Base-by-base conservation (phyloP, 2,329 filamentous ascomycete species). In the Fusarium sp. region DNA sequence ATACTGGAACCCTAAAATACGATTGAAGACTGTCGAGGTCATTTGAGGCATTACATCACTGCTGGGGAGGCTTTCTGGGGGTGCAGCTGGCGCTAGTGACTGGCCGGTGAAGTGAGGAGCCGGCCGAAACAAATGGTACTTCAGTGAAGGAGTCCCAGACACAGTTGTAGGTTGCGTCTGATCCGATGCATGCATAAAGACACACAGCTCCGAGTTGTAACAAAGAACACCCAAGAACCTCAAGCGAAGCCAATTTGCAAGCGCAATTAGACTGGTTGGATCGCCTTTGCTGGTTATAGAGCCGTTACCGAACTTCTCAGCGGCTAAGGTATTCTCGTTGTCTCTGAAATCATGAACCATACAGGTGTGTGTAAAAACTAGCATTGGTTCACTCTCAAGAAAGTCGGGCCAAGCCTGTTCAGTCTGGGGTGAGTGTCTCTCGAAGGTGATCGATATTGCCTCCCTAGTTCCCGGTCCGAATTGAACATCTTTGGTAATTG, bases 101-200 rank as follows among this genome's bases (percentile, higher is more conserved):
- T 60, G 67, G 8, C 63, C 40, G 4, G 65, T 58, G 11, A 76
- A 68, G 22, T 36, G 42, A 17, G 42, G 18, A 22, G 50, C 56
- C 13, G 80, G 77, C 39, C 71, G 66, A 69, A 84, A 83, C 5
- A 84, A 73, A 8, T 76, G 58, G 63, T 82, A 83, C 6, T 70
- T 74, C n/a, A 85, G 28, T 13, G 24, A 15, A 6, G 14, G 20
- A 33, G 58, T 42, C 24, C 39, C 36, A 7, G 15, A 26, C 14
- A 14, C 15, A 33, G 18, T 33, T 20, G 40, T 17, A 20, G 39
- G 26, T 42, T 43, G 38, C 8, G 7, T 9, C 45, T 40, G n/a
- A 13, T 39, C 15, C 18, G 28, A 20, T 17, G 82, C 79, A 50
- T 82, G 82, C 1, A 85, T 42, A 6, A 87, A 50, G 18, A 86